Percentiles rank a stretch among this genome's conserved stretches.
Evolutionary conservation across 1,284 basidiomycete species (phyloP).

Genomic region (Volvariella volvacea): DNA sequence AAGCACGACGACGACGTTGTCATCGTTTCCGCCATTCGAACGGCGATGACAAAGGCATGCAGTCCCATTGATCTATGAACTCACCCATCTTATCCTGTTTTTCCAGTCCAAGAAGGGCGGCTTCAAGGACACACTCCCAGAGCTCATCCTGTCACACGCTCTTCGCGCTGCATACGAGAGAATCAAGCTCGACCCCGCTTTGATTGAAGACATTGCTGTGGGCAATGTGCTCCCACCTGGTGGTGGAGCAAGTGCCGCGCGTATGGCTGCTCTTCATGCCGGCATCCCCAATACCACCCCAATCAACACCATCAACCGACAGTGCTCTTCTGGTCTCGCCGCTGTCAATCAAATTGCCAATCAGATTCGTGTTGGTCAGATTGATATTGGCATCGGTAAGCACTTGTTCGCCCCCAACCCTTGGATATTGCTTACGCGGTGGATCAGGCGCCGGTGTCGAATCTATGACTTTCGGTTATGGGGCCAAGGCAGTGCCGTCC

Average conservation of each 20-base stretch:
- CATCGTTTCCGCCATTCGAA: slow-evolving; percentile 82
- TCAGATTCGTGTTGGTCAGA: slow-evolving; percentile 78
- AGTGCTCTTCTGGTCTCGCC: slow-evolving; percentile 90
- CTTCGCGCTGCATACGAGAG: slow-evolving; percentile 67
- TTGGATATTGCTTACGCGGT: background rate
- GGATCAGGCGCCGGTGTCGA: slow-evolving; percentile 85
- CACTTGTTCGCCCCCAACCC: slow-evolving; percentile 7
- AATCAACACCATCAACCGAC: slow-evolving; percentile 89
- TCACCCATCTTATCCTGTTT: background rate
- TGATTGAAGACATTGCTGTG: slow-evolving; percentile 87
- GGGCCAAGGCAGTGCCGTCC: slow-evolving; percentile 56
- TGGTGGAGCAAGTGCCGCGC: slow-evolving; percentile 85
- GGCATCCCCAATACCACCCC: slow-evolving; percentile 83
- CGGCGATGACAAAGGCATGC: slow-evolving; percentile 82
- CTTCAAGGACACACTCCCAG: slow-evolving; percentile 90
- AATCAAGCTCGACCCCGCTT: slow-evolving; percentile 66
- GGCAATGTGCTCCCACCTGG: slow-evolving; percentile 93
- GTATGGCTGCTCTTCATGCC: slow-evolving; percentile 91
- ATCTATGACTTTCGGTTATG: slow-evolving; percentile 88
- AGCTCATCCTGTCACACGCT: slow-evolving; percentile 83
- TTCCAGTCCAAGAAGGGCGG: slow-evolving; percentile 81
- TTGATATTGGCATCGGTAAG: slow-evolving; percentile 89
- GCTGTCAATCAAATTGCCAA: slow-evolving; percentile 90
- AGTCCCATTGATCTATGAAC: background rate
- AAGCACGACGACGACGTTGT: slow-evolving; percentile 77